phyloP scores from a whole-genome alignment of 108 stramenopile genomes.

The Conticribra guillardii region DNA sequence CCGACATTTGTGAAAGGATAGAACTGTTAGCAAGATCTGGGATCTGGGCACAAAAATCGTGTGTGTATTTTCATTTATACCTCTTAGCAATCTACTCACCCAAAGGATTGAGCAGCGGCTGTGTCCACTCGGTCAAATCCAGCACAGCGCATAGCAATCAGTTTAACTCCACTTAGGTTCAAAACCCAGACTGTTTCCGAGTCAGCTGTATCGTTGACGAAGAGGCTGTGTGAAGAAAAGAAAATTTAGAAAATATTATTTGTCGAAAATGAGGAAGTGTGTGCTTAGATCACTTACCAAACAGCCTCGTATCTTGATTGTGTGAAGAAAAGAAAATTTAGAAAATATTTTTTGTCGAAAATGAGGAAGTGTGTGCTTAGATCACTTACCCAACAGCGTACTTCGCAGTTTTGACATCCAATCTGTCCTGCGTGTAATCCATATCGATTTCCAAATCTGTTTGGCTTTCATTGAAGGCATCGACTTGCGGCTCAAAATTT shows the following conservation, averaged over 20 bases:
- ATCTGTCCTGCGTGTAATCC: constrained; percentile 67
- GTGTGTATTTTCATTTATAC: not conserved
- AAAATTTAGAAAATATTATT: not conserved
- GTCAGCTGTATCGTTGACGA: constrained; percentile 83
- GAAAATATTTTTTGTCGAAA: not conserved
- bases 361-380: not conserved
- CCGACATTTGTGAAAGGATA: too few relatives aligned
- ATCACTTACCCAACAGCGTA: constrained; percentile 50
- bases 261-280: not conserved
- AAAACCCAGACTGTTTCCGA: constrained; percentile 53
- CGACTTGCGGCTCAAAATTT: constrained; percentile 48
- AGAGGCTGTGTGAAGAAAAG: constrained; percentile 38
- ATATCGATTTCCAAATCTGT: constrained; percentile 51
- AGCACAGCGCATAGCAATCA: constrained; percentile 75
- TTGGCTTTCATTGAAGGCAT: constrained; percentile 48
- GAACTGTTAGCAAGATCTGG: not conserved
- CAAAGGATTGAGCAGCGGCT: too few relatives aligned
- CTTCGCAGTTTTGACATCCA: constrained; percentile 45
- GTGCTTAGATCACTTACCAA: constrained; percentile 24
- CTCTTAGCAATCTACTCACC: too few relatives aligned
- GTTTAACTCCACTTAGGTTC: constrained; percentile 60
- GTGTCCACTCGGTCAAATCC: constrained; percentile 56
- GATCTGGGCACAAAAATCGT: not conserved
- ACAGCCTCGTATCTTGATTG: constrained; percentile 58
- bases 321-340: not conserved